Conservation (phyloP, 1,284 basidiomycete genomes). For the Tylopilus orsonianus region DNA sequence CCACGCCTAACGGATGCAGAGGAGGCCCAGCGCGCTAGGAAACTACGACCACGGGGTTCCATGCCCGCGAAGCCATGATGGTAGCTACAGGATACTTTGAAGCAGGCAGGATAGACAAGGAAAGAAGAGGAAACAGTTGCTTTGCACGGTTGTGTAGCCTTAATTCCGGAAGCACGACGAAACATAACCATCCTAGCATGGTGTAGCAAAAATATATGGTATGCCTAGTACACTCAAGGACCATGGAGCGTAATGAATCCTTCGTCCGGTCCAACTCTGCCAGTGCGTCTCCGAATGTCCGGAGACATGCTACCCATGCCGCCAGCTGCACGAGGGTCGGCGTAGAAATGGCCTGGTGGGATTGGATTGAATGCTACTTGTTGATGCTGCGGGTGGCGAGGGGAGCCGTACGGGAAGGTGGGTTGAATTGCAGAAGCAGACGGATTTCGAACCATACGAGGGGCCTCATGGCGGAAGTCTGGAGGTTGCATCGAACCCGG, state of each 20-base stretch:
- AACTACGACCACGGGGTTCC: conserved; percentile 15
- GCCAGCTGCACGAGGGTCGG: conserved; percentile 27
- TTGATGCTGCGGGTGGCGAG: conserved; percentile 36
- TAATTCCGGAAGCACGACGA: not conserved
- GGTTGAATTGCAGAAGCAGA: conserved; percentile 31
- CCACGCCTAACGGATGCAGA: conserved; percentile 14
- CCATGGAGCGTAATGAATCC: conserved; percentile 36
- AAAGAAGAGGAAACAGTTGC: not conserved
- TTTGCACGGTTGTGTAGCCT: conserved; percentile 3
- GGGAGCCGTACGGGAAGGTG: conserved; percentile 34
- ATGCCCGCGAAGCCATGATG: conserved; percentile 2
- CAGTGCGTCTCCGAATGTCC: conserved; percentile 37
- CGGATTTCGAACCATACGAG: conserved; percentile 30
- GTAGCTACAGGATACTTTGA: not conserved
- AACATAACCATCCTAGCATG: not conserved
- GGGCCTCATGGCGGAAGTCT: conserved; percentile 34
- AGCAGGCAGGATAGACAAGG: not conserved
- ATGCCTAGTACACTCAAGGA: conserved; percentile 22
- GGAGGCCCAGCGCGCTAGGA: conserved; percentile 18
- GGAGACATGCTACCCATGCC: conserved; percentile 39
- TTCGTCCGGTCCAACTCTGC: conserved; percentile 34
- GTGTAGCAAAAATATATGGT: conserved; percentile 10
- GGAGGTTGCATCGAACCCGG: conserved; percentile 34
- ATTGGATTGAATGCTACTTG: conserved; percentile 31
- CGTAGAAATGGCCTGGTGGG: conserved; percentile 38